Conservation (phyloP, 345 rosid genomes). For the Eutrema heterophyllum region DNA sequence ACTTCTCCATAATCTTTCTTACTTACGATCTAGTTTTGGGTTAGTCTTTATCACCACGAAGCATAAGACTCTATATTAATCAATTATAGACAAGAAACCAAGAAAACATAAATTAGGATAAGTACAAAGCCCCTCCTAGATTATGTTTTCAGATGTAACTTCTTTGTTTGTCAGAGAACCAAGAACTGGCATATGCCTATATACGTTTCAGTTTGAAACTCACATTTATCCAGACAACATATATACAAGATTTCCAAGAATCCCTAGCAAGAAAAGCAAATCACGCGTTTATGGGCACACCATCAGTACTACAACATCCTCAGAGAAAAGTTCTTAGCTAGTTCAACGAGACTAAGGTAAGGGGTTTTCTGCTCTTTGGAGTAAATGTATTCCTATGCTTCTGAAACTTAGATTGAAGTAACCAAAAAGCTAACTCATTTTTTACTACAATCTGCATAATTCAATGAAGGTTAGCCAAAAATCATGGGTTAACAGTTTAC, state of each 20-base stretch:
- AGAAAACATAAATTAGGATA: conserved; percentile 4
- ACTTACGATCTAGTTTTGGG: conserved; percentile 18
- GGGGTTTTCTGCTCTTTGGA: not conserved
- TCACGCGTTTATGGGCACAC: not conserved
- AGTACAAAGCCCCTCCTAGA: conserved; percentile 10
- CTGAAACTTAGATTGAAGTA: not conserved
- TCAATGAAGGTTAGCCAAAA: not conserved
- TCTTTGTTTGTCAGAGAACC: conserved; percentile 2
- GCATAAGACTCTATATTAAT: conserved; percentile 13
- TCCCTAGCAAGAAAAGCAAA: not conserved
- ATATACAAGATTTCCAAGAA: not conserved
- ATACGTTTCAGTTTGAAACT: not conserved
- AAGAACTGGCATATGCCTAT: not conserved
- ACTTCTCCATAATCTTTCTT: conserved; percentile 8
- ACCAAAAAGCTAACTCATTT: not conserved
- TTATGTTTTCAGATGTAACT: conserved; percentile 16
- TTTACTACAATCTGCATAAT: not conserved
- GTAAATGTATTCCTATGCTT: not conserved
- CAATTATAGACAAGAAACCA: conserved; percentile 1
- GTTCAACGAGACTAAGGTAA: conserved; percentile 4
- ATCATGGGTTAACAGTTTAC: not conserved
- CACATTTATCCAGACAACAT: not conserved
- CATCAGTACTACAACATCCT: not conserved
- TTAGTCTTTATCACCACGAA: conserved; percentile 23
- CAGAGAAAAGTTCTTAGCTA: conserved; percentile 9